These are phyloP conservation scores for Ceratocystis lukuohia DNA, from an alignment of 2,329 filamentous ascomycete genomes.

Conservation along the genomic window DNA sequence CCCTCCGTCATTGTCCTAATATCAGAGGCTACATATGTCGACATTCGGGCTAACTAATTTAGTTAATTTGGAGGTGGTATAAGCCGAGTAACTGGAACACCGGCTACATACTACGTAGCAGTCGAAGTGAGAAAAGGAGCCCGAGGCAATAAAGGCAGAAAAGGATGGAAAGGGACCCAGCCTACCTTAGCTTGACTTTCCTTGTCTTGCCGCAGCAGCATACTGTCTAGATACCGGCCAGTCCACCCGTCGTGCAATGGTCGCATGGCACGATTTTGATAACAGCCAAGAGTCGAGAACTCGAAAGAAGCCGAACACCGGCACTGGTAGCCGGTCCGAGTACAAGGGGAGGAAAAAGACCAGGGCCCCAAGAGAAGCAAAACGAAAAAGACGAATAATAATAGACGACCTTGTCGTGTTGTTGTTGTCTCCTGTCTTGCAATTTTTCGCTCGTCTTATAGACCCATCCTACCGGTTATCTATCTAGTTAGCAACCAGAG, in stretches of 20 bases:
- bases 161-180: not conserved
- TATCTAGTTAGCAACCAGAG: not conserved
- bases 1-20: not conserved
- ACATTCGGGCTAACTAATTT: not conserved
- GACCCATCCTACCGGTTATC: not conserved
- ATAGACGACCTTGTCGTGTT: not conserved
- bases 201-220: too few species aligned
- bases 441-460: not conserved
- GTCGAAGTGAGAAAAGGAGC: not conserved
- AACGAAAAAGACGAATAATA: not conserved
- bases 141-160: not conserved
- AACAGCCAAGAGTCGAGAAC: not conserved
- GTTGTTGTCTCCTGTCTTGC: not conserved
- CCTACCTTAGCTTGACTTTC: not conserved
- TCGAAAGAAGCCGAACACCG: not conserved
- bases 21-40: not conserved
- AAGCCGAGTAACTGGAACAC: not conserved
- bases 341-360: not conserved
- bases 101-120: not conserved
- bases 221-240: not conserved
- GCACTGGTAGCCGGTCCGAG: not conserved
- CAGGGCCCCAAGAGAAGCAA: not conserved
- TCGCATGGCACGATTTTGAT: slow-evolving; percentile 2
- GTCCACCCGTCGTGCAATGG: not conserved
- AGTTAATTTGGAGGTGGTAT: not conserved